These are phyloP conservation scores for Scheffersomyces quercinus DNA, from an alignment of 1,139 yeast species.

Conservation along the genomic window DNA sequence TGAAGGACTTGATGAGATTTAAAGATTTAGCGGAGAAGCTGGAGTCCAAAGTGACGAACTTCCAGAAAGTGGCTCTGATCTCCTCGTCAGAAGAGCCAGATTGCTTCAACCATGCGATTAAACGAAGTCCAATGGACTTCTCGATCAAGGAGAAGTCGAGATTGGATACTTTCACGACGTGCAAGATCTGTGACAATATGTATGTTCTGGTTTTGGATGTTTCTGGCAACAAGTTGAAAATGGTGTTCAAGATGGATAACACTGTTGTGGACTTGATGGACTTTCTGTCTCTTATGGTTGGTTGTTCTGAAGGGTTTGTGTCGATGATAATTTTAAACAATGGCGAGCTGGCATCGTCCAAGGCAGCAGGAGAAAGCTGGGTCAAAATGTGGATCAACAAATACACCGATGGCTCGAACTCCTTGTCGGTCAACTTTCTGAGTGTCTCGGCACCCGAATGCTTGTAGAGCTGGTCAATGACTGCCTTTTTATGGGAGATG, in stretches of 20 bases:
- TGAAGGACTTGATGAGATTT: constrained; percentile 36
- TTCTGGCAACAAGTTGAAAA: constrained; percentile 46
- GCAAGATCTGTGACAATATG: constrained; percentile 35
- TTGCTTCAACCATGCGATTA: constrained; percentile 37
- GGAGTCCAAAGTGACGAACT: constrained; percentile 38
- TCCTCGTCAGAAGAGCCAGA: constrained; percentile 31
- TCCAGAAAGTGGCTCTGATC: constrained; percentile 38
- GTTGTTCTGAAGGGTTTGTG: constrained; percentile 39
- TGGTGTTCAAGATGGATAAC: constrained; percentile 42
- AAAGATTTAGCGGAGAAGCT: constrained; percentile 32
- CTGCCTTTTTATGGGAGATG: constrained; percentile 28
- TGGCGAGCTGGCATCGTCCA: constrained; percentile 26
- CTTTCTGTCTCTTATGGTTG: constrained; percentile 49
- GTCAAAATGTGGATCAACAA: constrained; percentile 39
- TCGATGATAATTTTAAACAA: constrained; percentile 33
- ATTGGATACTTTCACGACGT: constrained; percentile 31
- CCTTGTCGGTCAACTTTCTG: constrained; percentile 42
- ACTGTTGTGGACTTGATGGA: constrained; percentile 46
- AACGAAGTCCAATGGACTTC: constrained; percentile 37
- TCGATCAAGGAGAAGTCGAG: constrained; percentile 38
- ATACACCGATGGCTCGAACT: constrained; percentile 48
- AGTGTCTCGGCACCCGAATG: constrained; percentile 21
- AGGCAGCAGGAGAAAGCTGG: constrained; percentile 30
- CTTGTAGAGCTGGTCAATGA: constrained; percentile 28
- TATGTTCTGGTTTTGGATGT: constrained; percentile 33